Conservation (phyloP, 2,329 filamentous ascomycete species). For the Dactylellina cionopaga region DNA sequence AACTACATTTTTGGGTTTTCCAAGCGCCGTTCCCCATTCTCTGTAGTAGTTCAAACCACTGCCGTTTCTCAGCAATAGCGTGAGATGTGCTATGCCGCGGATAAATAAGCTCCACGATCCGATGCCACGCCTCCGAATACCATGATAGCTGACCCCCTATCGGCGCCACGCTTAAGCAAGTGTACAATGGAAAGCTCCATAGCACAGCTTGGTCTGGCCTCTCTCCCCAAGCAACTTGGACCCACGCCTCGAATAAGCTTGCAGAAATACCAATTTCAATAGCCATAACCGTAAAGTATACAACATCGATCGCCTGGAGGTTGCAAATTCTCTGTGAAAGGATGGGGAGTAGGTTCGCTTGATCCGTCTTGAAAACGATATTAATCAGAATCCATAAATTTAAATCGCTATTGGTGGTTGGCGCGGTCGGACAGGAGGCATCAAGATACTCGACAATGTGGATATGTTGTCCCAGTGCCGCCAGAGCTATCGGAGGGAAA, state of each 20-base stretch:
- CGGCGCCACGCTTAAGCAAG: background rate
- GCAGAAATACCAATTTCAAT: background rate
- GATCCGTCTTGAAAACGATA: background rate
- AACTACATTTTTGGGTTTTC: too few relatives aligned
- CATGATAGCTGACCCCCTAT: background rate
- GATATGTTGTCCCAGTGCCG: background rate
- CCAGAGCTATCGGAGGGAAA: background rate
- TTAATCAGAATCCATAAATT: background rate
- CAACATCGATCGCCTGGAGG: background rate
- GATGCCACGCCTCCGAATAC: background rate
- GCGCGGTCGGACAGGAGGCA: background rate
- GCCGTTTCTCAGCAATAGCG: background rate
- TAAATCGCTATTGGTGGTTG: background rate
- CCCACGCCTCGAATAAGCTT: background rate
- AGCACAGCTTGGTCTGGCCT: background rate
- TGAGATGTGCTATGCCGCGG: background rate
- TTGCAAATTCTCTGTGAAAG: background rate
- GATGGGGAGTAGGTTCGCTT: background rate
- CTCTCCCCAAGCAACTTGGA: background rate
- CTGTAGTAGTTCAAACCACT: background rate
- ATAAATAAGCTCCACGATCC: background rate
- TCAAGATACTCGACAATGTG: background rate
- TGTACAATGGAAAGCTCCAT: background rate
- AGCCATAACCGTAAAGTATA: background rate
- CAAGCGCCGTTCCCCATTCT: background rate